phyloP scores from a whole-genome alignment of 345 rosid genomes.

The Cardamine occulta region DNA sequence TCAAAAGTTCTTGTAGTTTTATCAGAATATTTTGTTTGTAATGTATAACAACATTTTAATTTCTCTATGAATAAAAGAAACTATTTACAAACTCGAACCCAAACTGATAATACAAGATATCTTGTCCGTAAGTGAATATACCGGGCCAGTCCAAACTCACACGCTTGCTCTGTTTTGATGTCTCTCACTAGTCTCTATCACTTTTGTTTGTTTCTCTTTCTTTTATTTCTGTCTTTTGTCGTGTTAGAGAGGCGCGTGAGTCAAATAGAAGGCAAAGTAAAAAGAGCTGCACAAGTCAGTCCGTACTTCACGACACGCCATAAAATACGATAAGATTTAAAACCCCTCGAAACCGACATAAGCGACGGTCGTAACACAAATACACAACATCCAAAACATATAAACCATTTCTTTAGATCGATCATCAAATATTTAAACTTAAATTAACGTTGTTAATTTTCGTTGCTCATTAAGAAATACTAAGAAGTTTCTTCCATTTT shows the following conservation, averaged over 20 bases:
- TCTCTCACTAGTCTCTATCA: constrained; percentile 34
- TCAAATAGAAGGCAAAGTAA: constrained; percentile 27
- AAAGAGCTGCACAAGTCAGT: constrained; percentile 42
- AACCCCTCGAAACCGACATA: constrained; percentile 41
- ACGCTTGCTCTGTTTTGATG: constrained; percentile 52
- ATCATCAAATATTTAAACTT: not conserved
- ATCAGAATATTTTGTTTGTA: not conserved
- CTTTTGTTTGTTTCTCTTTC: constrained; percentile 32
- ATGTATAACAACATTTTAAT: not conserved
- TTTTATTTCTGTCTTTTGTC: constrained; percentile 40
- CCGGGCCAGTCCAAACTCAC: constrained; percentile 44
- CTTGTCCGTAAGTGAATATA: constrained; percentile 35
- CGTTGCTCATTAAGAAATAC: not conserved
- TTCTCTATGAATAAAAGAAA: not conserved
- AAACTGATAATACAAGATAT: not conserved
- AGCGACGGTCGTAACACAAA: constrained; percentile 35
- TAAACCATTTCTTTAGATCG: not conserved
- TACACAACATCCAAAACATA: not conserved
- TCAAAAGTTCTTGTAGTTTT: not conserved
- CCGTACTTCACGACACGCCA: constrained; percentile 44
- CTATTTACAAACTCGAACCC: not conserved
- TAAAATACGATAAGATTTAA: constrained; percentile 21
- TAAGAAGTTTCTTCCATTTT: not conserved
- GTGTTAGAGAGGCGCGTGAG: constrained; percentile 40
- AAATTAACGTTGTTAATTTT: not conserved